A percentile compares a stretch with the other conserved stretches of the same genome.
phyloP scores from a whole-genome alignment of 768 basidiomycete species.

The Lactarius sanguifluus region DNA sequence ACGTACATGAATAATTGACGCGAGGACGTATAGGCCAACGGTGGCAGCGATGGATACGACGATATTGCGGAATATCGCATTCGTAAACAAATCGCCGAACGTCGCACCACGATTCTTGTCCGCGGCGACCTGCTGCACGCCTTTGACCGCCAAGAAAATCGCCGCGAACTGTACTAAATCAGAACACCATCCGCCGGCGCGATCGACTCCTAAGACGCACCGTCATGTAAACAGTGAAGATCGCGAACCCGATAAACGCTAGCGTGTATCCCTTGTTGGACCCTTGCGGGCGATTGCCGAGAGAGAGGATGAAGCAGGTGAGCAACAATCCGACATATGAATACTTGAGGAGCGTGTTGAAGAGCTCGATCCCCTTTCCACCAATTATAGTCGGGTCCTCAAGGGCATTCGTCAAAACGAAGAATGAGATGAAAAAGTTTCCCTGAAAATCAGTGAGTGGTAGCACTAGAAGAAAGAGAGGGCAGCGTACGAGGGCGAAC shows the following conservation, averaged over 20 bases:
- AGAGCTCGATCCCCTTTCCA: slow-evolving; percentile 56
- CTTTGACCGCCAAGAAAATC: slow-evolving; percentile 81
- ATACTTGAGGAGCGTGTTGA: slow-evolving; percentile 82
- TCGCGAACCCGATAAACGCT: slow-evolving; percentile 82
- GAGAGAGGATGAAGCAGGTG: slow-evolving; percentile 81
- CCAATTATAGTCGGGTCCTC: slow-evolving; percentile 62
- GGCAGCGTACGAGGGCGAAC: slow-evolving; percentile 68
- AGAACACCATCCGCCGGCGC: slow-evolving; percentile 1
- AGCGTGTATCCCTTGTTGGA: slow-evolving; percentile 83
- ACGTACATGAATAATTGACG: slow-evolving; percentile 84
- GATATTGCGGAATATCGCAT: slow-evolving; percentile 81
- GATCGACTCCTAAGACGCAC: slow-evolving; percentile 41
- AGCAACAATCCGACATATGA: slow-evolving; percentile 85
- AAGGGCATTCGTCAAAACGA: slow-evolving; percentile 71
- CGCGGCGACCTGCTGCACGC: slow-evolving; percentile 59
- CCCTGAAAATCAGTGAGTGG: slow-evolving; percentile 43
- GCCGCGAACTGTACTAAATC: slow-evolving; percentile 56
- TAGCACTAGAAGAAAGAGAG: background rate
- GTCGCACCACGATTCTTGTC: slow-evolving; percentile 47
- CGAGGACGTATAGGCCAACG: slow-evolving; percentile 80
- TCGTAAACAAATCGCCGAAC: slow-evolving; percentile 66
- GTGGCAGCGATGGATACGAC: slow-evolving; percentile 85
- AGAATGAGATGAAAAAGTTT: slow-evolving; percentile 90
- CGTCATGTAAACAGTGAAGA: slow-evolving; percentile 97
- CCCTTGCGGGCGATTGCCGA: slow-evolving; percentile 93